A percentile compares a stretch with the other conserved stretches of the same genome.
Conservation (phyloP, 371 early-diverging fungal genomes). For the Actinomucor elegans region DNA sequence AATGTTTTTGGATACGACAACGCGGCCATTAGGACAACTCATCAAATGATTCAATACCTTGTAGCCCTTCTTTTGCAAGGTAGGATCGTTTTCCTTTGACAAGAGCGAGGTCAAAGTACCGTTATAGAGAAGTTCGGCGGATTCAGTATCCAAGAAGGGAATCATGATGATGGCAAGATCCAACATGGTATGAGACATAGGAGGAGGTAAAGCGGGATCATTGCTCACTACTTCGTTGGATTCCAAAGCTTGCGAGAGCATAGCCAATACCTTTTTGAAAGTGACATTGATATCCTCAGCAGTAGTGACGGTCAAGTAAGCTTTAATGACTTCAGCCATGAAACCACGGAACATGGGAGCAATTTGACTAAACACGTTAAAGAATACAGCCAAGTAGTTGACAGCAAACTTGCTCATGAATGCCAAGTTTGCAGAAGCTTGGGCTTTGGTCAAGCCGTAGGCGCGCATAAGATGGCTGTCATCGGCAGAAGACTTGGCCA, state of each 20-base stretch:
- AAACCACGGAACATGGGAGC: slow-evolving; percentile 68
- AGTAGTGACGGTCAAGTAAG: slow-evolving; percentile 63
- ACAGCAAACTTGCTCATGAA: slow-evolving; percentile 69
- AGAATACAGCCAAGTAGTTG: slow-evolving; percentile 79
- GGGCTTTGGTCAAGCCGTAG: slow-evolving; percentile 56
- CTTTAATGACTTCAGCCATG: slow-evolving; percentile 70
- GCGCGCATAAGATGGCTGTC: slow-evolving; percentile 55
- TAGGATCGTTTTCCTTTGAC: slow-evolving; percentile 66
- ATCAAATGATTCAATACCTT: slow-evolving; percentile 76
- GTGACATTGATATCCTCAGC: slow-evolving; percentile 57
- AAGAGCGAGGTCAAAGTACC: slow-evolving; percentile 56
- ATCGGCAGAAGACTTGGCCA: slow-evolving; percentile 46
- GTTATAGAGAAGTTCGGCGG: slow-evolving; percentile 55
- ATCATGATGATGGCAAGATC: slow-evolving; percentile 76
- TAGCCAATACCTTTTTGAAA: slow-evolving; percentile 63
- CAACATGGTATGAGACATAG: slow-evolving; percentile 73
- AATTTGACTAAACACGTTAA: slow-evolving; percentile 78
- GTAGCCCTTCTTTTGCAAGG: slow-evolving; percentile 94
- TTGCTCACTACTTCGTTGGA: slow-evolving; percentile 25
- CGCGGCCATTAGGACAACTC: slow-evolving; percentile 42
- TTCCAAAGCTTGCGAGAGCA: slow-evolving; percentile 65
- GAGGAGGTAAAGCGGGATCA: slow-evolving; percentile 56
- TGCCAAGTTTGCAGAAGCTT: slow-evolving; percentile 58
- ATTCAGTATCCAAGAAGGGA: slow-evolving; percentile 65
- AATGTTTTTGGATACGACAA: slow-evolving; percentile 41